Conservation (phyloP, 2,329 filamentous ascomycete genomes). For the Teratosphaeria nubilosa region DNA sequence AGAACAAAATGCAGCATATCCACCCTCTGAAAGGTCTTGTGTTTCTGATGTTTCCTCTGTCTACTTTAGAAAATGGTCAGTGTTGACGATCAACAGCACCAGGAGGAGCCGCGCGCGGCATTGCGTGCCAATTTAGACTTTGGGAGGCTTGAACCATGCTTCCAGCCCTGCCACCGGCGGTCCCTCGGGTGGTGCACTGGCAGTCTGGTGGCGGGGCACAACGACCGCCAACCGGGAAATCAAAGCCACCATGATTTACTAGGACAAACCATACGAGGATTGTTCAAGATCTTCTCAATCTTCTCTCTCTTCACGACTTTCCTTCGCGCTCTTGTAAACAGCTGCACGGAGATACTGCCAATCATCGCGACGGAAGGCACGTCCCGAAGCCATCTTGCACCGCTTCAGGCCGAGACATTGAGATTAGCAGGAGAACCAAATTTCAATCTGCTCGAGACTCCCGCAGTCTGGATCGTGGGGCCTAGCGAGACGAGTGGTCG, state of each 20-base stretch:
- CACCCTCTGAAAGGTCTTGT: too few relatives aligned
- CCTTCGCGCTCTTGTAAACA: not conserved
- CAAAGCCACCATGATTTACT: not conserved
- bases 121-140: not conserved
- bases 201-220: not conserved
- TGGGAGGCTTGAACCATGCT: not conserved
- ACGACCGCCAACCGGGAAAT: not conserved
- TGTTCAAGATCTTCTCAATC: not conserved
- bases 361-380: not conserved
- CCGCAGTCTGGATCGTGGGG: not conserved
- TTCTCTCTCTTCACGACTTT: not conserved
- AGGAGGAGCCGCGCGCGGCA: not conserved
- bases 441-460: not conserved
- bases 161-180: not conserved
- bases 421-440: not conserved
- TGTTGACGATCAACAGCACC: not conserved
- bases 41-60: too few relatives aligned
- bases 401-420: not conserved
- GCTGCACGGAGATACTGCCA: too few relatives aligned
- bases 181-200: too few relatives aligned
- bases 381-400: not conserved
- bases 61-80: too few relatives aligned
- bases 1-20: too few relatives aligned
- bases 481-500: too few relatives aligned
- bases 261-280: not conserved